Evolutionary conservation across 1,284 basidiomycete genomes (phyloP).

Genomic region (Rhodotorula sp.): DNA sequence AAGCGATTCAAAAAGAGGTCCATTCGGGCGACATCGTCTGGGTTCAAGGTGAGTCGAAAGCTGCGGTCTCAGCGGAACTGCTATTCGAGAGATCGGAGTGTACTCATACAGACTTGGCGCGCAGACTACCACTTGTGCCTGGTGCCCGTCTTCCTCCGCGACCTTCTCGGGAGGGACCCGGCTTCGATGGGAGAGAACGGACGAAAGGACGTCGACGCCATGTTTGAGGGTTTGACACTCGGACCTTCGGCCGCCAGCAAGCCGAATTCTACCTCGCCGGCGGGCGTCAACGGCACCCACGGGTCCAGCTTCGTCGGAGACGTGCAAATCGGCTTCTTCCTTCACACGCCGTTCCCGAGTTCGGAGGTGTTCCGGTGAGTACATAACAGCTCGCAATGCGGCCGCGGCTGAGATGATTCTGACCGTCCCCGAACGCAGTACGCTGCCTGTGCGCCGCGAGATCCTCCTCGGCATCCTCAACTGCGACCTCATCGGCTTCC

Average conservation of each 20-base stretch:
- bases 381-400: background rate
- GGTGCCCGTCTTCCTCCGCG: slow-evolving; percentile 87
- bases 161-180: slow-evolving; percentile 65
- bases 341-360: slow-evolving; percentile 97
- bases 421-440: slow-evolving; percentile 55
- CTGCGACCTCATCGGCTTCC: slow-evolving; percentile 96
- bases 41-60: slow-evolving; percentile 66
- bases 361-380: slow-evolving; percentile 93
- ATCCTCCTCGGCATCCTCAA: slow-evolving; percentile 92
- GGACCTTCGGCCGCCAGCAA: slow-evolving; percentile 31
- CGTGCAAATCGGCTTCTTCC: slow-evolving; percentile 94
- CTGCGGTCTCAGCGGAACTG: background rate
- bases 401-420: background rate
- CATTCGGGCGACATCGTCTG: slow-evolving; percentile 89
- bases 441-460: slow-evolving; percentile 92
- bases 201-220: slow-evolving; percentile 54
- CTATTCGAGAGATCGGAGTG: background rate
- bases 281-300: slow-evolving; percentile 53
- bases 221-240: slow-evolving; percentile 57
- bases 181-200: slow-evolving; percentile 62
- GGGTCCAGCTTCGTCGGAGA: slow-evolving; percentile 39
- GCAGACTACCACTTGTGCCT: slow-evolving; percentile 70
- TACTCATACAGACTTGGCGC: background rate
- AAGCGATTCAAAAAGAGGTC: slow-evolving; percentile 75
- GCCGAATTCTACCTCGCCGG: slow-evolving; percentile 44